These are phyloP conservation scores for Talaromyces sp. DNA, from an alignment of 2,329 filamentous ascomycete genomes.

Conservation along the genomic window DNA sequence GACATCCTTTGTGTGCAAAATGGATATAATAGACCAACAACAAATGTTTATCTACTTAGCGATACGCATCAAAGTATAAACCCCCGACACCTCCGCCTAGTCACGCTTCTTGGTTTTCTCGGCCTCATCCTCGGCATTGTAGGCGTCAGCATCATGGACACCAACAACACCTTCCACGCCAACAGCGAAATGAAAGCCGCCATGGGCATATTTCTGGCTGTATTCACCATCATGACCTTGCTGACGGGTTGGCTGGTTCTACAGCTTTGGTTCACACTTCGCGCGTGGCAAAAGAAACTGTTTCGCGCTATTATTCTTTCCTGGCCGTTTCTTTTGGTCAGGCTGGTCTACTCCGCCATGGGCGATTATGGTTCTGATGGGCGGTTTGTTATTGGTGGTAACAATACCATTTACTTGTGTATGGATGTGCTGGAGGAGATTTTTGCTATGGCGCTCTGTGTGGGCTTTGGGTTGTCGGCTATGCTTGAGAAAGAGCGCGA, in stretches of 20 bases:
- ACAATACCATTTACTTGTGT: constrained; percentile 26
- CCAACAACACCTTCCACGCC: constrained; percentile 7
- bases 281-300: background rate
- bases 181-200: constrained; percentile 17
- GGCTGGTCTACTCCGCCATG: background rate
- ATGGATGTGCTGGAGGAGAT: constrained; percentile 30
- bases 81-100: background rate
- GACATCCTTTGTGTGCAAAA: background rate
- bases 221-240: constrained; percentile 17
- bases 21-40: background rate
- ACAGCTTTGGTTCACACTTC: background rate
- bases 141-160: constrained; percentile 5
- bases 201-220: constrained; percentile 22
- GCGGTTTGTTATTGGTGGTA: constrained; percentile 3
- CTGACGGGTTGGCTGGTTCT: constrained; percentile 1
- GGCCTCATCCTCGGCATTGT: background rate
- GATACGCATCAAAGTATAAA: background rate
- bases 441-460: background rate
- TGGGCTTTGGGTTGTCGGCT: constrained; percentile 1
- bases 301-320: background rate
- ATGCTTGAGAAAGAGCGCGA: background rate
- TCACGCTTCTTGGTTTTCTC: background rate
- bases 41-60: background rate
- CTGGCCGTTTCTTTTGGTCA: background rate
- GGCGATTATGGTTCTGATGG: background rate